Conservation (phyloP, 2,329 filamentous ascomycete genomes). For the Cylindrodendrum hubeiense region DNA sequence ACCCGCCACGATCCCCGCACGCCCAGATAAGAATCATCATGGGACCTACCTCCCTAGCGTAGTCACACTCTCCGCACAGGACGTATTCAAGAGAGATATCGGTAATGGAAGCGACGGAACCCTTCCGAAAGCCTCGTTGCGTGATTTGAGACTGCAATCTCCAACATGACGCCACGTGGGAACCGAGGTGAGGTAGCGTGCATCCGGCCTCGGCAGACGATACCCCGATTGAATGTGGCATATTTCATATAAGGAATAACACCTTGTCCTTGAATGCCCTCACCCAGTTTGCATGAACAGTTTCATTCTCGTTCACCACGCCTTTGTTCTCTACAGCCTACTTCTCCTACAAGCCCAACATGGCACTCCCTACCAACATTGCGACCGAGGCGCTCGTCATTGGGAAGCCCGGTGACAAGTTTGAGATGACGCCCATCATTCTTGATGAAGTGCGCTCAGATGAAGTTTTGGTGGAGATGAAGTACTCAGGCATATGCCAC, state of each 20-base stretch:
- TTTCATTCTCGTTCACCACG: too few relatives aligned
- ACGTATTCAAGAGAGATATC: neutral
- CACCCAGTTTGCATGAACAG: too few relatives aligned
- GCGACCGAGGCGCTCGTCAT: conserved; percentile 22
- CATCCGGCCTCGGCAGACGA: neutral
- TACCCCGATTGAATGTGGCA: neutral
- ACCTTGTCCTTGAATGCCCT: neutral
- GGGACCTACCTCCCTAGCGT: neutral
- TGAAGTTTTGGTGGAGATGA: conserved; percentile 29
- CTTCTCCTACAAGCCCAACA: neutral
- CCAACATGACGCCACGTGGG: neutral
- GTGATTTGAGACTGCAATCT: neutral
- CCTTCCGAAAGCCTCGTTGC: neutral
- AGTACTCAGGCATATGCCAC: conserved; percentile 28
- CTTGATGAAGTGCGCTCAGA: conserved; percentile 22
- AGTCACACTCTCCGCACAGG: neutral
- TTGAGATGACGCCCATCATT: conserved; percentile 19
- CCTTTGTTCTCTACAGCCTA: too few relatives aligned
- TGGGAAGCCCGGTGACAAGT: conserved; percentile 16
- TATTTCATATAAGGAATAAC: neutral
- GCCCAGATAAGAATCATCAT: neutral
- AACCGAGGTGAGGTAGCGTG: neutral
- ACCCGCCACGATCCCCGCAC: neutral
- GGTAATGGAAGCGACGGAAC: neutral
- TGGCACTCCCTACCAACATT: conserved; percentile 9